Percentiles rank a stretch among this genome's conserved stretches.
Conservation (phyloP, 495 filamentous ascomycete genomes). For the Penicillium parvum region DNA sequence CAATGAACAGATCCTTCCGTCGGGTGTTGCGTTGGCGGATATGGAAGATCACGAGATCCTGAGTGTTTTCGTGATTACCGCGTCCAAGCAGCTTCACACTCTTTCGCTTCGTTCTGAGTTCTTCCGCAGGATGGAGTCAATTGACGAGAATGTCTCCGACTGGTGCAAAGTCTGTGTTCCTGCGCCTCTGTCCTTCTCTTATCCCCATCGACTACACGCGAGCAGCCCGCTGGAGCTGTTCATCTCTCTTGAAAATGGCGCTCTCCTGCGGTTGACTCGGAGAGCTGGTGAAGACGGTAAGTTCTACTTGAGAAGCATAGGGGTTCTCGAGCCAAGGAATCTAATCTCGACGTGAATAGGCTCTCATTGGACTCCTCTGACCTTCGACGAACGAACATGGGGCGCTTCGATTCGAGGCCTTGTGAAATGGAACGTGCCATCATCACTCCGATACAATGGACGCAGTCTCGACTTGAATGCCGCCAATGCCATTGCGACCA, state of each 20-base stretch:
- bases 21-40: conserved; percentile 78
- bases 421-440: conserved; percentile 63
- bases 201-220: conserved; percentile 76
- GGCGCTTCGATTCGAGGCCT: conserved; percentile 64
- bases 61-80: conserved; percentile 76
- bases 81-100: conserved; percentile 71
- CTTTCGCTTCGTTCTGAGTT: conserved; percentile 75
- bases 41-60: conserved; percentile 71
- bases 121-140: conserved; percentile 61
- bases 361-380: conserved; percentile 68
- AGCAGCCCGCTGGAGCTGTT: conserved; percentile 68
- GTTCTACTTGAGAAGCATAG: conserved; percentile 12
- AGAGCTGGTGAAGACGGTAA: conserved; percentile 63
- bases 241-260: conserved; percentile 77
- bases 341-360: conserved; percentile 26
- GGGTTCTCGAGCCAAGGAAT: background rate
- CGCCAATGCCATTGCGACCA: conserved; percentile 58
- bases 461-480: conserved; percentile 61
- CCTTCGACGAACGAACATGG: conserved; percentile 78
- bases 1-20: conserved; percentile 61
- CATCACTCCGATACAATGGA: conserved; percentile 61
- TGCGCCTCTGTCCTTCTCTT: conserved; percentile 67
- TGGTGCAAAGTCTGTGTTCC: conserved; percentile 73
- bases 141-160: conserved; percentile 65
- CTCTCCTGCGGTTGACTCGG: conserved; percentile 67